These are phyloP conservation scores for Bullera alba DNA, from an alignment of 768 basidiomycete species.

Conservation along the genomic window DNA sequence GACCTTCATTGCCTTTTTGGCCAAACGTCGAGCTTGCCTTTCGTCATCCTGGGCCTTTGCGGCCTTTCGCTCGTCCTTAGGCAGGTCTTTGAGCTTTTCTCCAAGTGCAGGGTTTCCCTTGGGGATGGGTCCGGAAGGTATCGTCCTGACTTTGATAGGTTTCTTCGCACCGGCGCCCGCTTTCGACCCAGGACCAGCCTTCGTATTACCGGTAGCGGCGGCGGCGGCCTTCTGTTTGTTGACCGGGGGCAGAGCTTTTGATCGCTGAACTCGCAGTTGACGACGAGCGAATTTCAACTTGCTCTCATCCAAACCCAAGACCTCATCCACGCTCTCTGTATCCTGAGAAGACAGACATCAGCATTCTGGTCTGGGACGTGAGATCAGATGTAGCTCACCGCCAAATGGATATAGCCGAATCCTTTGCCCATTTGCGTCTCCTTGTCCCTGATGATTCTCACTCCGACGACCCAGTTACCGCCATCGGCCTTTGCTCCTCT, in stretches of 20 bases:
- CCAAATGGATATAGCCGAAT: constrained; percentile 85
- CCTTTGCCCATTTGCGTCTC: constrained; percentile 93
- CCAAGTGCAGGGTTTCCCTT: constrained; percentile 81
- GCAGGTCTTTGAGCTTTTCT: constrained; percentile 64
- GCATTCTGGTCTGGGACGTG: not conserved
- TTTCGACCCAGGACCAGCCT: constrained; percentile 13
- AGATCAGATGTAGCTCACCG: constrained; percentile 54
- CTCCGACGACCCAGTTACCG: constrained; percentile 60
- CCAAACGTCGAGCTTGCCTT: constrained; percentile 71
- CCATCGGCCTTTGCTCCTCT: constrained; percentile 50
- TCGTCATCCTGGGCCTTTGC: constrained; percentile 72
- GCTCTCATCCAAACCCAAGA: constrained; percentile 67
- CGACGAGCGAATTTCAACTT: constrained; percentile 90
- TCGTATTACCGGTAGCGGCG: constrained; percentile 8
- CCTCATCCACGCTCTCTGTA: constrained; percentile 82
- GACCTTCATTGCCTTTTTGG: constrained; percentile 65
- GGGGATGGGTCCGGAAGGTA: constrained; percentile 48
- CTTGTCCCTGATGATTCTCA: constrained; percentile 81
- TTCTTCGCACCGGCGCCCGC: constrained; percentile 7
- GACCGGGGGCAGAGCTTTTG: constrained; percentile 57
- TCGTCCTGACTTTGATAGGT: constrained; percentile 8
- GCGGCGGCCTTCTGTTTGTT: constrained; percentile 32
- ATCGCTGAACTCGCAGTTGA: constrained; percentile 81
- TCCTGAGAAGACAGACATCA: constrained; percentile 58
- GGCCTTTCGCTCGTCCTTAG: constrained; percentile 79